These are phyloP conservation scores for Hirschioporus abietinus DNA, from an alignment of 768 basidiomycete species.

Conservation along the genomic window DNA sequence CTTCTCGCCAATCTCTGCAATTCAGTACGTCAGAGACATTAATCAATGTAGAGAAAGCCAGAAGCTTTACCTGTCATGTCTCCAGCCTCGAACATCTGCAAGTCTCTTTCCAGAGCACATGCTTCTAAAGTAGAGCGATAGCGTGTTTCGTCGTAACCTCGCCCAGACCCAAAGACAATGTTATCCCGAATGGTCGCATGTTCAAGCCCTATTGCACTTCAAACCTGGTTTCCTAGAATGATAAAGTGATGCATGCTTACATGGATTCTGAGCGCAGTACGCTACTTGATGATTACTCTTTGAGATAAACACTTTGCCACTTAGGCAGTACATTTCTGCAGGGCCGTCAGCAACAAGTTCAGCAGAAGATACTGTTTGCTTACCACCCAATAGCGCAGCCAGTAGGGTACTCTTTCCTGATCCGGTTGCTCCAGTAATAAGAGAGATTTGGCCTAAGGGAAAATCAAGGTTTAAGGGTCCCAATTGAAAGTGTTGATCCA, in stretches of 20 bases:
- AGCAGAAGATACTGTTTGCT: conserved; percentile 14
- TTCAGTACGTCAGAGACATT: background rate
- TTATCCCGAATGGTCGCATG: conserved; percentile 80
- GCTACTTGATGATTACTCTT: conserved; percentile 58
- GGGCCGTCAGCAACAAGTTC: conserved; percentile 5
- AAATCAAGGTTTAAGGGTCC: conserved; percentile 55
- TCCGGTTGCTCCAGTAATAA: conserved; percentile 62
- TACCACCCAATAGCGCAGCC: conserved; percentile 63
- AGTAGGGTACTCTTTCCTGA: conserved; percentile 67
- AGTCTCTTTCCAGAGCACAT: conserved; percentile 68
- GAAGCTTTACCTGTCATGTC: conserved; percentile 58
- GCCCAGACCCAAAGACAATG: conserved; percentile 64
- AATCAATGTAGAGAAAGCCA: background rate
- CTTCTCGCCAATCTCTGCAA: conserved; percentile 71
- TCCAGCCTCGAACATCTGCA: conserved; percentile 67
- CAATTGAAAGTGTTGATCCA: conserved; percentile 42
- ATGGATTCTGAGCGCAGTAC: conserved; percentile 64
- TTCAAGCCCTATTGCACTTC: conserved; percentile 52
- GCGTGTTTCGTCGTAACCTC: conserved; percentile 54
- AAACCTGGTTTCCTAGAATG: conserved; percentile 18
- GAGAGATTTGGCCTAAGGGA: conserved; percentile 49
- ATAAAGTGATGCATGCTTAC: conserved; percentile 26
- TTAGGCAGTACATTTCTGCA: conserved; percentile 54
- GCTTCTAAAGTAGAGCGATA: conserved; percentile 67
- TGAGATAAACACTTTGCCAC: conserved; percentile 48